Conservation (phyloP, 768 basidiomycete genomes). For the Erythrobasidium yunnanense region DNA sequence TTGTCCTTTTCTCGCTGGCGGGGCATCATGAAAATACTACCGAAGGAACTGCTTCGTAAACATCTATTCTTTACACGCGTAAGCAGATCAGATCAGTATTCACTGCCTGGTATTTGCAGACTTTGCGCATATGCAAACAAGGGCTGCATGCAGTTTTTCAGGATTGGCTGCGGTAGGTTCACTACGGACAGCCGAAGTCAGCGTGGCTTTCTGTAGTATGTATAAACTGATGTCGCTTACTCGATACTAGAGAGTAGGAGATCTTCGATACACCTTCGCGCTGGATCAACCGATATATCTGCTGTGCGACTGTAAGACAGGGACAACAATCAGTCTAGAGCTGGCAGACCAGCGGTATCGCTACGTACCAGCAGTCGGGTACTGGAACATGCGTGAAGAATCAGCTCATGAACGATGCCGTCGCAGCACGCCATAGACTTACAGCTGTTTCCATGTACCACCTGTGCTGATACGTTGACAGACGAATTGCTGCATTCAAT, state of each 20-base stretch:
- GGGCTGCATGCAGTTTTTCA: conserved; percentile 76
- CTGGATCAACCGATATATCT: conserved; percentile 85
- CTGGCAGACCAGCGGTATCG: not conserved
- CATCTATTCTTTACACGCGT: no score
- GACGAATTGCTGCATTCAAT: conserved; percentile 80
- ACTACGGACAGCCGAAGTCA: conserved; percentile 16
- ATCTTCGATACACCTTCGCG: conserved; percentile 91
- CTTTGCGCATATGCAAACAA: conserved; percentile 75
- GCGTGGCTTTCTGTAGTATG: not conserved
- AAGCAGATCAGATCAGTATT: conserved; percentile 26
- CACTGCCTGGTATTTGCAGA: conserved; percentile 66
- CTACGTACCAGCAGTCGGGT: conserved; percentile 55
- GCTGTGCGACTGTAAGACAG: conserved; percentile 53
- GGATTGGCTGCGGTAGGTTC: conserved; percentile 66
- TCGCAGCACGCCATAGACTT: conserved; percentile 39
- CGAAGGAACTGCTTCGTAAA: no score
- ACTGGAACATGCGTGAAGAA: conserved; percentile 48
- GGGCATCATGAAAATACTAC: no score
- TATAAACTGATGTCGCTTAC: conserved; percentile 48
- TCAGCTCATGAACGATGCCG: not conserved
- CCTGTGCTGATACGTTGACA: conserved; percentile 73
- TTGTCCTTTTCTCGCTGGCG: no score
- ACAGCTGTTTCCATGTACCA: conserved; percentile 84
- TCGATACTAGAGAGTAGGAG: conserved; percentile 79
- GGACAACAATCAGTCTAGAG: not conserved